Evolutionary conservation across 1,284 basidiomycete species (phyloP).

Genomic region (Ceratobasidium sp.): DNA sequence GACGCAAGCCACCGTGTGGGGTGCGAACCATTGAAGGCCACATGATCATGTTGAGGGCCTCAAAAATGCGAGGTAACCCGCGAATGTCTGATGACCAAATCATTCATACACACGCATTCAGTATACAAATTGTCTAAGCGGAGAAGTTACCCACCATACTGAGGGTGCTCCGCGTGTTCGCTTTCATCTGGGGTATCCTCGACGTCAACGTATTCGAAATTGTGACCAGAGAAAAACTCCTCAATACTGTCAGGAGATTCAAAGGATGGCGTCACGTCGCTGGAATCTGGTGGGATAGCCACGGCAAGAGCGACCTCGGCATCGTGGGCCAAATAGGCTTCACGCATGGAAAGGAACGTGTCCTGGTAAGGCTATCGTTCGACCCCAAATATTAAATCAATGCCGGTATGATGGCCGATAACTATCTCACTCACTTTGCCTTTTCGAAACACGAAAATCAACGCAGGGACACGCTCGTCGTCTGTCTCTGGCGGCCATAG

Average conservation of each 20-base stretch:
- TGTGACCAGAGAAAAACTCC: conserved; percentile 69
- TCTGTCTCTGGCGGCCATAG: conserved; percentile 55
- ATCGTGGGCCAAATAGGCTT: conserved; percentile 49
- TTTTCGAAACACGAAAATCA: conserved; percentile 74
- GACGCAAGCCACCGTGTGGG: conserved; percentile 20
- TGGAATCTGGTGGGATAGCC: conserved; percentile 55
- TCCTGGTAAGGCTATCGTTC: conserved; percentile 49
- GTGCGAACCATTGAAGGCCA: conserved; percentile 75
- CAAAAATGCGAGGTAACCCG: conserved; percentile 72
- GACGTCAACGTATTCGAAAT: conserved; percentile 77
- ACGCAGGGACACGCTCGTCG: conserved; percentile 65
- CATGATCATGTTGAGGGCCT: conserved; percentile 84
- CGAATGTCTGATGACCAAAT: conserved; percentile 64
- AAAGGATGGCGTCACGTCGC: conserved; percentile 2
- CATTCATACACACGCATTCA: too few species aligned
- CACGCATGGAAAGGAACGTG: conserved; percentile 42
- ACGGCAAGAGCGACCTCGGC: conserved; percentile 78
- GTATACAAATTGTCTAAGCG: not conserved
- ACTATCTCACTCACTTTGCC: conserved; percentile 64
- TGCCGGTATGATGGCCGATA: conserved; percentile 60
- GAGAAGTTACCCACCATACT: conserved; percentile 18
- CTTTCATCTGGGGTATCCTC: conserved; percentile 40
- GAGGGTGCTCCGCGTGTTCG: not conserved
- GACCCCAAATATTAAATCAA: conserved; percentile 53
- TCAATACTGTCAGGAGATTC: conserved; percentile 61